These are phyloP conservation scores for Oryza punctata DNA, from an alignment of 176 grass and related monocot species.

Conservation along the genomic window DNA sequence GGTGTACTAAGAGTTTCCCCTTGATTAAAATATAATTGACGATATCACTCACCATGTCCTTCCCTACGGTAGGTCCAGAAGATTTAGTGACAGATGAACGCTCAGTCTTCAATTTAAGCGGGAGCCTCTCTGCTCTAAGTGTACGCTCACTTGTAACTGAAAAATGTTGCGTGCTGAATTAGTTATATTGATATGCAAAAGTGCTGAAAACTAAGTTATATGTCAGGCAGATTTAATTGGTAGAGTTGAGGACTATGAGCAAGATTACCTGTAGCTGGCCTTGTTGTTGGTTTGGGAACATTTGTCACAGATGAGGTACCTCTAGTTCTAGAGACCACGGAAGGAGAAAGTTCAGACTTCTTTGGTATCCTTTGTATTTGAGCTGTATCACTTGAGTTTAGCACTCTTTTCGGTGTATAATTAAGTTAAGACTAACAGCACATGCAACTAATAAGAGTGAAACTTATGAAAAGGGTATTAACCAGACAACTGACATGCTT, in stretches of 20 bases:
- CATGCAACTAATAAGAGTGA: conserved; percentile 23
- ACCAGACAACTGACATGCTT: neutral
- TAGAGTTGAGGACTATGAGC: neutral
- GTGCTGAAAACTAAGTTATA: neutral
- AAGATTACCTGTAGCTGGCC: conserved; percentile 45
- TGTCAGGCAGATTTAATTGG: no score
- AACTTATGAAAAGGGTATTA: neutral
- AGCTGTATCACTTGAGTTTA: conserved; percentile 50
- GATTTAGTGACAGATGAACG: neutral
- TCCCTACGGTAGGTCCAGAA: conserved; percentile 12
- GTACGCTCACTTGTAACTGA: conserved; percentile 43
- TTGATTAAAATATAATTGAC: neutral
- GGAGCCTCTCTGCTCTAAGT: conserved; percentile 29
- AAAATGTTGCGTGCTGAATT: conserved; percentile 27
- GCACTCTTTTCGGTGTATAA: conserved; percentile 78
- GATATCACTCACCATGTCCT: conserved; percentile 50
- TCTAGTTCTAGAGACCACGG: conserved; percentile 35
- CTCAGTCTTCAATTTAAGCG: conserved; percentile 42
- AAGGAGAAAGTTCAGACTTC: conserved; percentile 45
- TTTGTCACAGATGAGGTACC: conserved; percentile 40
- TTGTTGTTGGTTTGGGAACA: conserved; percentile 43
- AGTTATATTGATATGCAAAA: conserved; percentile 1
- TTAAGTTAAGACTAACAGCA: conserved; percentile 56
- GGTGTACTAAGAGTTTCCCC: neutral
- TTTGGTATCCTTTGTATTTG: conserved; percentile 53